Conservation (phyloP, 2,329 filamentous ascomycete species). For the Chaetomium strumarium region DNA sequence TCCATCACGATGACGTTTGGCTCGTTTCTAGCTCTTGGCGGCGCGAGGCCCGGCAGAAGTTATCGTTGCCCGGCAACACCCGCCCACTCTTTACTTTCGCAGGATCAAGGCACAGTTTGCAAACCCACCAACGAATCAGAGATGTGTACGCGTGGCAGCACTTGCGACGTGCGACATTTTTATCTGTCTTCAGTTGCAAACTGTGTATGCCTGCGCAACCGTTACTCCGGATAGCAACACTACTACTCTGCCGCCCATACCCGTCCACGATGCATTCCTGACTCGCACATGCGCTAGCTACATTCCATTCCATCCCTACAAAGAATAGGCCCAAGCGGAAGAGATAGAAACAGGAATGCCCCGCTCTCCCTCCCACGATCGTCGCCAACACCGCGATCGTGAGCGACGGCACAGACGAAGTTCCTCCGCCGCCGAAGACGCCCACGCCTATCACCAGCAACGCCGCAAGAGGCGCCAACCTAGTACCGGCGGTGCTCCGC, state of each 20-base stretch:
- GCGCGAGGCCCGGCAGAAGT: conserved; percentile 1
- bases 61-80: conserved; percentile 25
- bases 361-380: conserved; percentile 8
- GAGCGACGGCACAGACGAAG: conserved; percentile 9
- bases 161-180: background rate
- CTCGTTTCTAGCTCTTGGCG: background rate
- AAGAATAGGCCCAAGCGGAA: background rate
- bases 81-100: conserved; percentile 14
- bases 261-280: conserved; percentile 10
- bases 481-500: background rate
- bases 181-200: background rate
- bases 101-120: conserved; percentile 5
- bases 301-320: background rate
- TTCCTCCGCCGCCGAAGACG: conserved; percentile 8
- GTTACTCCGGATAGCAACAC: background rate
- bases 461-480: conserved; percentile 9
- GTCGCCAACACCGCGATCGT: conserved; percentile 1
- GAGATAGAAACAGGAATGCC: conserved; percentile 12
- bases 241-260: background rate
- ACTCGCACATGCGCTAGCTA: background rate
- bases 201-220: background rate
- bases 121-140: conserved; percentile 14
- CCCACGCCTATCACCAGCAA: background rate
- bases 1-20: conserved; percentile 7
- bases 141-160: conserved; percentile 7